phyloP scores from a whole-genome alignment of 192 early-diverging fungal species.

The Linnemannia exigua region DNA sequence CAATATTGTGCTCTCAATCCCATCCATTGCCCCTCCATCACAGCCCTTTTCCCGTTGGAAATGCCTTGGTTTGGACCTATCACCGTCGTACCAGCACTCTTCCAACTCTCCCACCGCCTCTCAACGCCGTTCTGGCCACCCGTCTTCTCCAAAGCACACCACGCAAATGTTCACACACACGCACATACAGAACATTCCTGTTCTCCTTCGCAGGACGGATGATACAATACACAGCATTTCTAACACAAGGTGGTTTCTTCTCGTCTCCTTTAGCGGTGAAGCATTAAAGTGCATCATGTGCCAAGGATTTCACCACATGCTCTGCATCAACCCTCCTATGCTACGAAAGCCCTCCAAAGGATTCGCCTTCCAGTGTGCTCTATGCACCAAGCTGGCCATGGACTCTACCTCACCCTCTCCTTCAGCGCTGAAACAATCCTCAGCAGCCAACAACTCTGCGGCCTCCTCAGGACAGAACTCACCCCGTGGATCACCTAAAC shows the following conservation, averaged over 20 bases:
- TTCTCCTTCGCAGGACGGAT: not conserved
- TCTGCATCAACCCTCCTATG: slow-evolving; percentile 86
- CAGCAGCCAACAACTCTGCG: slow-evolving; percentile 28
- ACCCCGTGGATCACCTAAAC: slow-evolving; percentile 46
- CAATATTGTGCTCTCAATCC: slow-evolving; percentile 11
- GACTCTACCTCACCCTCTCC: slow-evolving; percentile 20
- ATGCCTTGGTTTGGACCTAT: slow-evolving; percentile 1
- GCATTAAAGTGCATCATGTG: slow-evolving; percentile 86
- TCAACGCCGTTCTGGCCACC: slow-evolving; percentile 2
- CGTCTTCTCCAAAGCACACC: not conserved
- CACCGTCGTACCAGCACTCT: not conserved
- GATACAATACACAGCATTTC: not conserved
- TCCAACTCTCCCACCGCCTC: not conserved
- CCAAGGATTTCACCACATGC: slow-evolving; percentile 83
- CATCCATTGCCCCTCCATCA: not conserved
- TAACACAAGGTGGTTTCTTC: slow-evolving; percentile 1
- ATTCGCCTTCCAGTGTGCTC: slow-evolving; percentile 89
- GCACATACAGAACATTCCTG: not conserved
- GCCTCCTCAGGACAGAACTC: slow-evolving; percentile 46
- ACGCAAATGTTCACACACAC: not conserved
- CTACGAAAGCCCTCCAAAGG: slow-evolving; percentile 84
- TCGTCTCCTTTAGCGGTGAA: slow-evolving; percentile 57
- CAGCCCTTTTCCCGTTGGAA: slow-evolving; percentile 9
- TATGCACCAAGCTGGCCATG: slow-evolving; percentile 68
- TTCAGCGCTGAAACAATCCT: slow-evolving; percentile 8